Evolutionary conservation across 257 asterid genomes (phyloP), one percentile per base, ranked within the genome.

Genomic region (Gynochthodes officinalis): DNA sequence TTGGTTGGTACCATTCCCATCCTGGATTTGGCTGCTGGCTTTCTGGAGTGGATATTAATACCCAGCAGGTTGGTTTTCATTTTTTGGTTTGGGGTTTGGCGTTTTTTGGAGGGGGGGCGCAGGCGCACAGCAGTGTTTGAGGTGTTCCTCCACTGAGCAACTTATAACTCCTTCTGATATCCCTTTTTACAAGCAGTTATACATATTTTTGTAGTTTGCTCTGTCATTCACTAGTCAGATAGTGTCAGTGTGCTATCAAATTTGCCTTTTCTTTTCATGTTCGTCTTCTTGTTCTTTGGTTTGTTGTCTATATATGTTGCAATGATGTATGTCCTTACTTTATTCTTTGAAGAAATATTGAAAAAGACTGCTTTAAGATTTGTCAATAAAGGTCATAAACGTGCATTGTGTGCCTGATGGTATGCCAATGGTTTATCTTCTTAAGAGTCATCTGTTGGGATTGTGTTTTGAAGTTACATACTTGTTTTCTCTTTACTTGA

Each of bases 21-120:
- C 99, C 99, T 53, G 98, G 99, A 44, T 94, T 94, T 72, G 99
- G 99, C 74, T 92, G 98, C 73, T 94, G 98, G 97, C 97, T 91
- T 70, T 94, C 96, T 70, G 99, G 99, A 42, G 97, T 91, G 75
- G 98, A 94, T 83, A 91, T 94, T 57, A 91, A 94, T 73, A 91
- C 98, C 57, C 98, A 94, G 81, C 99, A 95, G 97, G 98, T 95
- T 69, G 27, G 50, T 69, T 37, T 55, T n/a, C 5, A 2, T 55
- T 35, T 80, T 40, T 44, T 33, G 30, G 48, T 79, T 28, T 67
- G 30, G n/a, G 62, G 3, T 57, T 5, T 57, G 7, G 16, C 9
- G 12, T 30, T 8, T 23, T 27, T 27, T 15, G 35, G n/a, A n/a
- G n/a, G n/a, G n/a, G n/a, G n/a, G n/a, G n/a, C n/a, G n/a, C n/a